These are phyloP conservation scores for Casuarina equisetifolia DNA, from an alignment of 306 rosid genomes.

Conservation along the genomic window DNA sequence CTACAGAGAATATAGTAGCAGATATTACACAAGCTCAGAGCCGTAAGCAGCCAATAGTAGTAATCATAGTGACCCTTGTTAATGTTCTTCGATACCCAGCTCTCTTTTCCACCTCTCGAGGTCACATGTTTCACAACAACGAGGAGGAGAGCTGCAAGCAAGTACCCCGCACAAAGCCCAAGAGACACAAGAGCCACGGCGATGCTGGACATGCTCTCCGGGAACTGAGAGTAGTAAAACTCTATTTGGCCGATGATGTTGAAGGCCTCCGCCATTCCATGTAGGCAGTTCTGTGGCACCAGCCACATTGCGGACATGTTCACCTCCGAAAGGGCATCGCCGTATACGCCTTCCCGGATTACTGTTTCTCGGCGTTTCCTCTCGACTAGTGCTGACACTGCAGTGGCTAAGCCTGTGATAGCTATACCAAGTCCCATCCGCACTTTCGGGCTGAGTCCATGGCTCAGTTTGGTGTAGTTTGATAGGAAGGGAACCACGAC, in stretches of 20 bases:
- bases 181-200: constrained; percentile 51
- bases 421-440: constrained; percentile 61
- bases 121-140: constrained; percentile 36
- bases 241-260: constrained; percentile 69
- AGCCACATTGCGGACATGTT: constrained; percentile 78
- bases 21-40: constrained; percentile 50
- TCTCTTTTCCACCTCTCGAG: constrained; percentile 29
- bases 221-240: constrained; percentile 73
- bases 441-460: constrained; percentile 41
- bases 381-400: constrained; percentile 56
- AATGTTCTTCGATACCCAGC: constrained; percentile 58
- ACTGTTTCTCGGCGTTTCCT: constrained; percentile 48
- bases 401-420: constrained; percentile 42
- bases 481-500: constrained; percentile 47
- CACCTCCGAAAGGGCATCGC: constrained; percentile 32
- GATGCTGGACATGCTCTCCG: constrained; percentile 71
- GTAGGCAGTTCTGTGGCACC: constrained; percentile 58
- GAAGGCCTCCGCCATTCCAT: constrained; percentile 70
- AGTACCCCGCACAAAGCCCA: constrained; percentile 55
- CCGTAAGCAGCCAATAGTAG: constrained; percentile 50
- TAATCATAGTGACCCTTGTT: constrained; percentile 70
- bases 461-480: constrained; percentile 33
- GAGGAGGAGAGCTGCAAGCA: constrained; percentile 49
- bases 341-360: constrained; percentile 41
- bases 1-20: constrained; percentile 54